These are phyloP conservation scores for Euptelea pleiosperma DNA, from an alignment of 164 flowering plant species.

Conservation along the genomic window DNA sequence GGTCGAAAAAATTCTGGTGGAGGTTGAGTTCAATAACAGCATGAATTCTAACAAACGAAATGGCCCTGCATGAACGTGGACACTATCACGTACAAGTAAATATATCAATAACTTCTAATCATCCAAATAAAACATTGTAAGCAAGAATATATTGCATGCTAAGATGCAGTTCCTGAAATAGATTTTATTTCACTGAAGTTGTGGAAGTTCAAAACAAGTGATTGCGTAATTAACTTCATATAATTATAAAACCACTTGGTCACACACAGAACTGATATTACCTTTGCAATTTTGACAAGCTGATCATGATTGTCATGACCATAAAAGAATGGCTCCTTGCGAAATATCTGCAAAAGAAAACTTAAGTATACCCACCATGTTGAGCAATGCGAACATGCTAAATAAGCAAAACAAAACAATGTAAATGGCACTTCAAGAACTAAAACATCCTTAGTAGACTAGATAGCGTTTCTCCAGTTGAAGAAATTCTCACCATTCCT, in stretches of 20 bases:
- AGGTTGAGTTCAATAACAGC: no score
- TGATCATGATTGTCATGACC: constrained; percentile 89
- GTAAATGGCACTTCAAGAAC: no score
- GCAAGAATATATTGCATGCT: no score
- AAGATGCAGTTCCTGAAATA: no score
- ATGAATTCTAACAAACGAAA: no score
- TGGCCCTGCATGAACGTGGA: no score
- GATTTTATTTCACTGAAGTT: background rate
- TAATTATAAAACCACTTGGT: constrained; percentile 1
- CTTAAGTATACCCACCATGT: no score
- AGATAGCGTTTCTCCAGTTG: background rate
- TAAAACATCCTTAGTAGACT: background rate
- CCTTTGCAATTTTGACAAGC: constrained; percentile 88
- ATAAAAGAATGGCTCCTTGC: constrained; percentile 85
- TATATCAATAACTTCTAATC: background rate
- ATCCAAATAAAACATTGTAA: background rate
- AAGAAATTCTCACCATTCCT: constrained; percentile 43
- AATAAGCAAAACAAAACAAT: background rate
- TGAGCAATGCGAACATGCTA: no score
- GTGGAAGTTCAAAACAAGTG: background rate
- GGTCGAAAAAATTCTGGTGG: no score
- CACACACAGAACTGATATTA: constrained; percentile 15
- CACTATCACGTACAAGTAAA: background rate
- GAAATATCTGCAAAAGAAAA: constrained; percentile 54
- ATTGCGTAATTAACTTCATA: background rate